Conservation (phyloP, 805 yeast genomes). For the Saccharomycopsis synnaedendra region DNA sequence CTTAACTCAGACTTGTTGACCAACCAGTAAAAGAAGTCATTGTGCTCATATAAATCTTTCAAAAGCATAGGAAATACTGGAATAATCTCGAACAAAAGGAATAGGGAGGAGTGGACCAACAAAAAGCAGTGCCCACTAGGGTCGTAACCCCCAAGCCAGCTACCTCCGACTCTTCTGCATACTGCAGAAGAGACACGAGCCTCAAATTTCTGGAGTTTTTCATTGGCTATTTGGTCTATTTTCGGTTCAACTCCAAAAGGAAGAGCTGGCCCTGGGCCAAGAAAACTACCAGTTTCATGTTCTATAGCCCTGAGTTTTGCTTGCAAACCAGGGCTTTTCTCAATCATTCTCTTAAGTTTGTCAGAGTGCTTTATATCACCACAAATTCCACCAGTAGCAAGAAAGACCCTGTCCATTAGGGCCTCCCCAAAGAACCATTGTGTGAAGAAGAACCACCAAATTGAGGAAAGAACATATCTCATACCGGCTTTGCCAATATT, state of each 20-base stretch:
- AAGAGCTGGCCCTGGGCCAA: constrained; percentile 10
- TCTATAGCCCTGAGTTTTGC: constrained; percentile 5
- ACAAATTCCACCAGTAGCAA: constrained; percentile 78
- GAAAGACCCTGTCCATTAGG: constrained; percentile 76
- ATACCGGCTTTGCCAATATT: constrained; percentile 19
- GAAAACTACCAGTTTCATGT: constrained; percentile 11
- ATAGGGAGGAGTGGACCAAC: constrained; percentile 51
- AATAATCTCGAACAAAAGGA: constrained; percentile 53
- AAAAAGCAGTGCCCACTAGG: constrained; percentile 92
- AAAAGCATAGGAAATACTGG: constrained; percentile 27
- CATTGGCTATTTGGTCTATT: not conserved
- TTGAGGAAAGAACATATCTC: constrained; percentile 45
- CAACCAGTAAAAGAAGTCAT: constrained; percentile 3
- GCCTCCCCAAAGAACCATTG: constrained; percentile 85
- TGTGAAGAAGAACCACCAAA: constrained; percentile 79
- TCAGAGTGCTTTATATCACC: constrained; percentile 18
- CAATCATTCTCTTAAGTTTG: constrained; percentile 9
- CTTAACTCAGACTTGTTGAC: not conserved
- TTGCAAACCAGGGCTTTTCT: constrained; percentile 15
- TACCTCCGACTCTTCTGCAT: constrained; percentile 52
- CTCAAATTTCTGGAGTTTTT: not conserved
- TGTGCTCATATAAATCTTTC: constrained; percentile 21
- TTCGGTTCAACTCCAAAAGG: constrained; percentile 2
- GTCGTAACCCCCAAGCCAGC: constrained; percentile 84
- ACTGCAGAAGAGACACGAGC: constrained; percentile 24